Conservation (phyloP, 164 flowering plant species). For the Liriodendron chinense region DNA sequence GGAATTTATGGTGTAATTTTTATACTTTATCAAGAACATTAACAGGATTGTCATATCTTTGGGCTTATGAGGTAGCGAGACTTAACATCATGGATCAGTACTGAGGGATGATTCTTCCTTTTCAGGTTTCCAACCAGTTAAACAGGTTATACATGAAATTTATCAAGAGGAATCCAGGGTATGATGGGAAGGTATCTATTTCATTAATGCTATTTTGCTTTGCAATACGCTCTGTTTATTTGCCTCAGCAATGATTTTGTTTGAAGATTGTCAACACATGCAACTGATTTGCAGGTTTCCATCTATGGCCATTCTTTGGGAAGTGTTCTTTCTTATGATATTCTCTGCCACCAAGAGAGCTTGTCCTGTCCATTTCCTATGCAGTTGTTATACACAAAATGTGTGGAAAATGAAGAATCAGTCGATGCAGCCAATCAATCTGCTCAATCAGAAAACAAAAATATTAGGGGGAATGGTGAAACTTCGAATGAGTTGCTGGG, state of each 20-base stretch:
- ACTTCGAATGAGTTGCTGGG: constrained; percentile 14
- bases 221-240: background rate
- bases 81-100: background rate
- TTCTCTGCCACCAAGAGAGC: constrained; percentile 91
- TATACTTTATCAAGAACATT: background rate
- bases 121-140: constrained; percentile 89
- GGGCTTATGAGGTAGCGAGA: background rate
- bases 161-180: constrained; percentile 91
- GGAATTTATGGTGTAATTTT: background rate
- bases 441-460: constrained; percentile 22
- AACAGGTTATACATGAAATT: constrained; percentile 80
- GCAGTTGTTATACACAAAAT: constrained; percentile 58
- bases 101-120: background rate
- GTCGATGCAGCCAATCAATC: constrained; percentile 20
- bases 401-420: constrained; percentile 22
- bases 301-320: constrained; percentile 97
- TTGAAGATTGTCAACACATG: background rate
- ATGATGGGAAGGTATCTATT: constrained; percentile 87
- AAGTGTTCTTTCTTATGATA: constrained; percentile 96
- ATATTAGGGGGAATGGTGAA: constrained; percentile 13
- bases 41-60: background rate
- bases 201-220: background rate
- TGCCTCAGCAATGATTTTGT: background rate
- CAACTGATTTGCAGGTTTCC: constrained; percentile 59
- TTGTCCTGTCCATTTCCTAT: constrained; percentile 76